Evolutionary conservation across 257 asterid genomes (phyloP).

Genomic region (Catharanthus roseus): DNA sequence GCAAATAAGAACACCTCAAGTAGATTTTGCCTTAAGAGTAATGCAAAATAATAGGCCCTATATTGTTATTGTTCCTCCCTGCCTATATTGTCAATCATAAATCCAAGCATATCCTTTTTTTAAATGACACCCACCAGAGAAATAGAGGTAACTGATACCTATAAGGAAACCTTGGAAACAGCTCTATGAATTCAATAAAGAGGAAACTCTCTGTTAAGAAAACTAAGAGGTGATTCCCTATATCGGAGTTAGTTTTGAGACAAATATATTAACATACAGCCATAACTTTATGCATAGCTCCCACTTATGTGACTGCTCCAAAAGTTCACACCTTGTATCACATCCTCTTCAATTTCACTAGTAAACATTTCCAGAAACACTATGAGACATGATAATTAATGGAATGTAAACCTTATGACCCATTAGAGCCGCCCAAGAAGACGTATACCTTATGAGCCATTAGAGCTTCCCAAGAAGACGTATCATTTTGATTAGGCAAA

Average conservation of each 20-base stretch:
- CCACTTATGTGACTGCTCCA: background rate
- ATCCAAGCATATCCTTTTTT: background rate
- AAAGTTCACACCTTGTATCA: background rate
- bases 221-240: background rate
- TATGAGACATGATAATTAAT: background rate
- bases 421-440: conserved; percentile 65
- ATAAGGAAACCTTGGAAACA: background rate
- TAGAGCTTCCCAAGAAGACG: conserved; percentile 64
- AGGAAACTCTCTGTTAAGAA: background rate
- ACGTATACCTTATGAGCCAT: conserved; percentile 56
- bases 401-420: conserved; percentile 50
- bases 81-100: background rate
- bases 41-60: background rate
- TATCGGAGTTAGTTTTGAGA: background rate
- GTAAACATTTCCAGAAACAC: background rate
- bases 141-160: background rate
- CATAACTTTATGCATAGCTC: background rate
- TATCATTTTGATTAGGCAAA: conserved; percentile 67
- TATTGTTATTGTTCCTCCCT: background rate
- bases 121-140: background rate
- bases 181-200: background rate
- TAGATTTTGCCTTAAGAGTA: background rate
- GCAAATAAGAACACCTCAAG: background rate
- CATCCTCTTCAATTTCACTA: background rate
- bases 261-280: background rate